These are phyloP conservation scores for Eucalyptus polybractea DNA, from an alignment of 345 rosid genomes.

Conservation along the genomic window DNA sequence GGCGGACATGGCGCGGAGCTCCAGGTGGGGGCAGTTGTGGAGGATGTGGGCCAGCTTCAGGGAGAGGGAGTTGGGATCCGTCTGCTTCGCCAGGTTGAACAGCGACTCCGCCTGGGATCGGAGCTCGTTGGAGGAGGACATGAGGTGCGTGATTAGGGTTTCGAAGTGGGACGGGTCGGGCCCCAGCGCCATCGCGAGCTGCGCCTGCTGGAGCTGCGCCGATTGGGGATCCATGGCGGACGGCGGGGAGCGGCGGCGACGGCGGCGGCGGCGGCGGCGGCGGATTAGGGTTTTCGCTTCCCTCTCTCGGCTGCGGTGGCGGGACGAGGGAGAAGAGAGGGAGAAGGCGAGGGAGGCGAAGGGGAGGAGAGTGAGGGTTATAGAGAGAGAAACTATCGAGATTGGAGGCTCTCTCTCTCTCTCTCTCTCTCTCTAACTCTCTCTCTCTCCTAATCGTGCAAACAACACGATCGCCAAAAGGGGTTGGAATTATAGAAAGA, in stretches of 20 bases:
- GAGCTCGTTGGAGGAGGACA: conserved; percentile 92
- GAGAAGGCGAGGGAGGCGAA: background rate
- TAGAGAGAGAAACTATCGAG: background rate
- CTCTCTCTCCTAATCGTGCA: background rate
- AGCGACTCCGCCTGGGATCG: conserved; percentile 81
- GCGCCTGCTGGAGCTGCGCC: conserved; percentile 68
- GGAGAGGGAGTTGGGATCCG: conserved; percentile 74
- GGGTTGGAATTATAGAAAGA: background rate
- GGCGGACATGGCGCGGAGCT: conserved; percentile 89
- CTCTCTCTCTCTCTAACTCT: background rate
- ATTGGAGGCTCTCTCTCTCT: background rate
- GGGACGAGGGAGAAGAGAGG: background rate
- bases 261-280: background rate
- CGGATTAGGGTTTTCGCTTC: background rate
- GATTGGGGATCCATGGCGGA: conserved; percentile 64
- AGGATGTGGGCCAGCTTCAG: conserved; percentile 81
- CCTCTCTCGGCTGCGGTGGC: background rate
- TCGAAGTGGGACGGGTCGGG: conserved; percentile 80
- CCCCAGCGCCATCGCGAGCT: conserved; percentile 72
- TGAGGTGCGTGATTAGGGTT: conserved; percentile 70
- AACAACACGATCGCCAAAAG: background rate
- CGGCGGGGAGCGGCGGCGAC: background rate
- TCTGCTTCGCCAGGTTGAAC: conserved; percentile 85
- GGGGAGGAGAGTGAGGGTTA: background rate
- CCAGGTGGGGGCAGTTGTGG: conserved; percentile 59